A percentile compares a stretch with the other conserved stretches of the same genome.
Evolutionary conservation across 495 filamentous ascomycete species (phyloP).

Genomic region (Daldinia loculata): DNA sequence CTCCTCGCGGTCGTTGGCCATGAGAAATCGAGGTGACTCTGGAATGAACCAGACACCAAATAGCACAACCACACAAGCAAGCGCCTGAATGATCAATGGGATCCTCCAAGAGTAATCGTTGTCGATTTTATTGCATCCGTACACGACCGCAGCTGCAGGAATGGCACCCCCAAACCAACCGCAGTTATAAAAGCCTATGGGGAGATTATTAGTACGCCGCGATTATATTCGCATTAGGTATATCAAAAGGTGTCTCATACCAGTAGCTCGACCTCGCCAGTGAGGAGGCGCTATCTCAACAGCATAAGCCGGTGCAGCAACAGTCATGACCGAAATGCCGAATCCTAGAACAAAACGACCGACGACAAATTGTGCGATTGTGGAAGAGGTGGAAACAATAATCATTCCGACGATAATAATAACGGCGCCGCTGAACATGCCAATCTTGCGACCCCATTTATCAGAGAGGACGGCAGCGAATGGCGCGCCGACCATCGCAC

Average conservation of each 20-base stretch:
- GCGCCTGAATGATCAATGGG: conserved; percentile 57
- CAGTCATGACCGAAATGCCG: conserved; percentile 60
- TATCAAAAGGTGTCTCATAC: conserved; percentile 22
- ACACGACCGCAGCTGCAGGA: conserved; percentile 56
- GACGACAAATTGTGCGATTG: conserved; percentile 56
- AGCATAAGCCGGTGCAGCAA: conserved; percentile 57
- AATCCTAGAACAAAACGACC: conserved; percentile 62
- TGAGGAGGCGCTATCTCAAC: conserved; percentile 60
- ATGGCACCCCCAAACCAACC: conserved; percentile 62
- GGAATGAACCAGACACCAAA: conserved; percentile 66
- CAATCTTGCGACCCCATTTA: conserved; percentile 51
- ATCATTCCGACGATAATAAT: conserved; percentile 63
- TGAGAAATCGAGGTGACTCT: conserved; percentile 70
- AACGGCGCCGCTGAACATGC: conserved; percentile 59
- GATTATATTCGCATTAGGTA: neutral
- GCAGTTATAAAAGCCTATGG: conserved; percentile 59
- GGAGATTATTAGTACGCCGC: conserved; percentile 6
- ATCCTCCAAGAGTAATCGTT: conserved; percentile 57
- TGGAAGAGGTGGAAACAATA: conserved; percentile 50
- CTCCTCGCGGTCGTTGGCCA: conserved; percentile 62
- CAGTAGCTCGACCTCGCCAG: conserved; percentile 59
- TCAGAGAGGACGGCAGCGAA: conserved; percentile 58
- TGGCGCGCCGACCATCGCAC: conserved; percentile 57
- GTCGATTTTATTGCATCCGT: conserved; percentile 53
- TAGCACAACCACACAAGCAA: conserved; percentile 59